Evolutionary conservation across 352 stramenopile genomes (phyloP), one percentile per base, ranked within the genome.

Genomic region (Aphanomyces stellatus): DNA sequence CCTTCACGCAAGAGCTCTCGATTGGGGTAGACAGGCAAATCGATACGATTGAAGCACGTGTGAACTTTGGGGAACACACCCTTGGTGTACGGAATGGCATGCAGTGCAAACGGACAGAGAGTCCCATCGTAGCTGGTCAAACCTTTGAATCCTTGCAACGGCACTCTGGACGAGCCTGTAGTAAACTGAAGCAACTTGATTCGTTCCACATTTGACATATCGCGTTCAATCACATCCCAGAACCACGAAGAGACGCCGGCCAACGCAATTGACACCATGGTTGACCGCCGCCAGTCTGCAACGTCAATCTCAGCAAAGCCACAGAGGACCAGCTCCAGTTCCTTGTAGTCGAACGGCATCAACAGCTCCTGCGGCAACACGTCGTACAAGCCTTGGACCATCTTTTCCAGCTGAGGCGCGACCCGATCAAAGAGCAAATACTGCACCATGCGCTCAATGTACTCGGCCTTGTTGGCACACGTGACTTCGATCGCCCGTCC

Each of bases 351-450:
- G 74, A 99, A 99, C 7, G 97, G 80, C 55, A 96, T 88, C 28
- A 99, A 71, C 49, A 98, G 80, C 28, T 96, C 80, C 70, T 90
- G 82, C 11, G 96, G 96, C 42, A 98, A 88, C 11, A 99, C 91
- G 69, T 99, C 94, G 74, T 98, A 98, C 51, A 99, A 92, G 19
- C 97, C 97, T 53, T 88, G 91, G 3, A 99, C 69, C 62, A 99
- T 95, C 15, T 87, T 76, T 53, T 81, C 78, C 6, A 98, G 79
- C 76, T 98, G 91, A 11, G 76, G 42, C 22, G 95, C 85, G 4
- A 98, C 90, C 37, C 91, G 88, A 48, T 91, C 91, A 42, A 99
- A 80, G 35, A 99, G 66, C 35, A 95, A 77, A 73, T 98, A 98
- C 71, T 97, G 93, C 13, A 98, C 80, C 66, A 88, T 94, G 10